Evolutionary conservation across 768 basidiomycete genomes (phyloP).

Genomic region (Mycena vulgaris): DNA sequence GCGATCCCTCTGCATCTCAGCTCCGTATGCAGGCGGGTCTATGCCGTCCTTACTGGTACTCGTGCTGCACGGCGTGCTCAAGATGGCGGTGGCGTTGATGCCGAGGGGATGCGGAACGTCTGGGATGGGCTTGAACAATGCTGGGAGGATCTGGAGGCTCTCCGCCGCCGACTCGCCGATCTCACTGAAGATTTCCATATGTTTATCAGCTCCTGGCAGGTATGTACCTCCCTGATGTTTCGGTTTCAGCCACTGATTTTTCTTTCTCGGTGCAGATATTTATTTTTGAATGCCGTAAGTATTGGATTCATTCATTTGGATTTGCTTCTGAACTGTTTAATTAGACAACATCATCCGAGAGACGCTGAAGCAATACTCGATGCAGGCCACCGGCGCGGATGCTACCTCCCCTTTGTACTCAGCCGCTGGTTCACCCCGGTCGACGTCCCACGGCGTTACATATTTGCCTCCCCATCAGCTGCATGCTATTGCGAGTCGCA

Average conservation of each 20-base stretch:
- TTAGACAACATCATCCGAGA: constrained; percentile 90
- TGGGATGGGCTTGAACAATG: constrained; percentile 88
- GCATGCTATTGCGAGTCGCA: constrained; percentile 63
- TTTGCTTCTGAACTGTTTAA: constrained; percentile 30
- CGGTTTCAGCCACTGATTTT: constrained; percentile 36
- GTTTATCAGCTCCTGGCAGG: constrained; percentile 91
- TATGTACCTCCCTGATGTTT: constrained; percentile 50
- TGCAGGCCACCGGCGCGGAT: constrained; percentile 45
- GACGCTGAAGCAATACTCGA: constrained; percentile 75
- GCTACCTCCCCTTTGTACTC: constrained; percentile 52
- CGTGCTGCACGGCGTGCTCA: constrained; percentile 75
- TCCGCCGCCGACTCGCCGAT: constrained; percentile 56
- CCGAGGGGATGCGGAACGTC: constrained; percentile 77
- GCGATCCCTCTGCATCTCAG: constrained; percentile 83
- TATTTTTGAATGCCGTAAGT: constrained; percentile 91
- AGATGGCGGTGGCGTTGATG: constrained; percentile 71
- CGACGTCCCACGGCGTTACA: constrained; percentile 64
- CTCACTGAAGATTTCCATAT: constrained; percentile 63
- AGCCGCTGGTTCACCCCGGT: constrained; percentile 62
- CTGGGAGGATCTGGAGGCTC: constrained; percentile 87
- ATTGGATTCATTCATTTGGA: background rate
- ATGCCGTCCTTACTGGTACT: constrained; percentile 83
- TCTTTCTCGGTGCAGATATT: constrained; percentile 70
- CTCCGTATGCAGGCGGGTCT: constrained; percentile 83
- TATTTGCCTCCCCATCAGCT: constrained; percentile 64